Base-by-base conservation (phyloP, 306 rosid genomes). In the Quercus dentata region DNA sequence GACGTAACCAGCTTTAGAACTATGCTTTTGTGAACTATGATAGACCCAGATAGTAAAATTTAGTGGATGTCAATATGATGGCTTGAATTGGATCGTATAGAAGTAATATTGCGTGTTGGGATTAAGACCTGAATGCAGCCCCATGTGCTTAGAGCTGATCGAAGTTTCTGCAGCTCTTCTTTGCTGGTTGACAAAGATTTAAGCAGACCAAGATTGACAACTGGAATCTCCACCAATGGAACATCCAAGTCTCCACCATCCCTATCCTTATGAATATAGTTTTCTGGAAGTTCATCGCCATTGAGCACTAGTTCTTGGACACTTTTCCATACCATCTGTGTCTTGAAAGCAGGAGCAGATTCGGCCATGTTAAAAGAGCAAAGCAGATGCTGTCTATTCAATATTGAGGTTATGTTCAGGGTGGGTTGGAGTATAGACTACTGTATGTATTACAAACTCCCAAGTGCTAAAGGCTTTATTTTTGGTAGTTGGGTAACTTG, bases 51-150 rank as follows among this genome's bases (percentile, higher is more conserved):
- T 46, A 46, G 15, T 46, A 46, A 46, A 46, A 46, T 46, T 46
- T 46, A 46, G 54, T 46, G 54, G 54, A 46, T 46, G 4, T 46
- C 54, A 46, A 11, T 46, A 46, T 46, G 54, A 46, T 46, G 54
- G 54, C 14, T 11, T 46, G 54, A 1, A 12, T 46, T 46, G 15
- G 13, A 46, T 46, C 11, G 54, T 46, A 46, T 2, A 46, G 54
- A 11, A 9, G 54, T 46, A 46, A 46, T 46, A 46, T 11, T 46
- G 13, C 11, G 54, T 46, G 54, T 11, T 7, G 13, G 65, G 15
- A 9, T n/a, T 18, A 19, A 27, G 20, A 86, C 91, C 87, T 85
- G 91, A 69, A 85, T 74, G 71, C 83, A 87, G 63, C 88, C 91
- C 85, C 83, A 87, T 38, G 87, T 57, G 70, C 31, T 49, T 77